Evolutionary conservation across 441 rosid species (phyloP), one percentile per base, ranked within the genome.

Genomic region (Breynia disticha): DNA sequence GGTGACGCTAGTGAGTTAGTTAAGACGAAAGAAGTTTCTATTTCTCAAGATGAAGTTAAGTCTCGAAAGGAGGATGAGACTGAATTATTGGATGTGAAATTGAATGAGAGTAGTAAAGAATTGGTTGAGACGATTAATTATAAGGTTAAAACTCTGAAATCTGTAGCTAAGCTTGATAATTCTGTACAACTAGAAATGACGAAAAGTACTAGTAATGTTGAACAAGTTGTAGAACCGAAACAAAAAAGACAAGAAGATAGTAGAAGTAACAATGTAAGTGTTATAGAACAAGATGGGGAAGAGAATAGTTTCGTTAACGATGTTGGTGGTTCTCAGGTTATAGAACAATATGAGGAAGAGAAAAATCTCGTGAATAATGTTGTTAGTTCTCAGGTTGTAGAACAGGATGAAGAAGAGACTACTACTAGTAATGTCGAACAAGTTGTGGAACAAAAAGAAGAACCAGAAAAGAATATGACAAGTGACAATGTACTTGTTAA

Each of bases 1-100:
- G 91, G 94, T 21, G 70, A 79, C 63, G 67, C 56, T 20, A 62
- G 56, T 32, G 89, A 82, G 64, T 50, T 61, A 42, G 64, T 66
- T 50, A 57, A 54, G 38, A 14, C 64, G 49, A 54, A 72, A 48
- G 72, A 59, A 43, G 57, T 21, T 55, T 32, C 7, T 46, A 41
- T 35, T 43, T 37, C 20, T 11, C 47, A 56, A 38, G 46, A 46
- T 39, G 57, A 50, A 15, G 51, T 22, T 37, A 41, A 41, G 35
- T 0, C 35, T 28, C 35, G 8, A 28, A 28, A 28, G 35, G 35
- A 28, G 35, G 35, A 28, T 28, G 35, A 17, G 55, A 19, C 20
- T 21, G 37, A 15, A 16, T 11, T 37, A 11, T 22, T 28, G 19
- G 59, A 41, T 54, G 60, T 10, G 16, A 11, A 56, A 20, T 50